Evolutionary conservation across 179 eudicot genomes (phyloP).

Genomic region (Drosera spatulata): DNA sequence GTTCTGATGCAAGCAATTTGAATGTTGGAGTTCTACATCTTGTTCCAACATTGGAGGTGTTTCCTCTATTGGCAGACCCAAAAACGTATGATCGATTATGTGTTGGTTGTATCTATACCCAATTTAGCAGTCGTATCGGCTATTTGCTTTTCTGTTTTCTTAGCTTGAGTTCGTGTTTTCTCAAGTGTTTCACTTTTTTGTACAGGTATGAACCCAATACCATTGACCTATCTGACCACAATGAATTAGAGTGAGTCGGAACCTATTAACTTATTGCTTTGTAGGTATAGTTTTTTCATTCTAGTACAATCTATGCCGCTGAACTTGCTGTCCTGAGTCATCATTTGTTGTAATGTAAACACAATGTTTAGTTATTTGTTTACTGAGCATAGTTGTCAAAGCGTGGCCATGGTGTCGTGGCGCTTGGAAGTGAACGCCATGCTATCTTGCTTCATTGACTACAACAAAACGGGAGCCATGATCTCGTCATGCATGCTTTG

Average conservation of each 20-base stretch:
- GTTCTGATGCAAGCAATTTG: slow-evolving; percentile 87
- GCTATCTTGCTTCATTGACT: no score
- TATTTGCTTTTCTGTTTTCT: neutral
- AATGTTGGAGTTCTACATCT: slow-evolving; percentile 99
- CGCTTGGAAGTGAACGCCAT: no score
- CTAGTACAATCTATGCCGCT: no score
- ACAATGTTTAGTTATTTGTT: no score
- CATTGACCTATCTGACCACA: slow-evolving; percentile 75
- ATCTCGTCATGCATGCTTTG: no score
- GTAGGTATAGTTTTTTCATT: neutral
- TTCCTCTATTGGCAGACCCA: slow-evolving; percentile 73
- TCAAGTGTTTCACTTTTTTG: neutral
- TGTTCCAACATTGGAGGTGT: slow-evolving; percentile 88
- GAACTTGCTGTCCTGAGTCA: no score
- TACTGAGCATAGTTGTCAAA: no score
- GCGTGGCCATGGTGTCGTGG: no score
- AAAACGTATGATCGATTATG: slow-evolving; percentile 46
- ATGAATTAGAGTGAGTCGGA: slow-evolving; percentile 76
- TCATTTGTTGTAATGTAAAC: no score
- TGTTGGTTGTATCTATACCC: slow-evolving; percentile 3
- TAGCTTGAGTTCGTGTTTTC: neutral
- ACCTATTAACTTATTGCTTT: neutral
- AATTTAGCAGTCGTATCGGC: neutral
- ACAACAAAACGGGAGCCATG: no score
- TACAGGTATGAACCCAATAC: slow-evolving; percentile 95